Evolutionary conservation across 2,329 filamentous ascomycete species (phyloP).

Genomic region (Beauveria varroae): DNA sequence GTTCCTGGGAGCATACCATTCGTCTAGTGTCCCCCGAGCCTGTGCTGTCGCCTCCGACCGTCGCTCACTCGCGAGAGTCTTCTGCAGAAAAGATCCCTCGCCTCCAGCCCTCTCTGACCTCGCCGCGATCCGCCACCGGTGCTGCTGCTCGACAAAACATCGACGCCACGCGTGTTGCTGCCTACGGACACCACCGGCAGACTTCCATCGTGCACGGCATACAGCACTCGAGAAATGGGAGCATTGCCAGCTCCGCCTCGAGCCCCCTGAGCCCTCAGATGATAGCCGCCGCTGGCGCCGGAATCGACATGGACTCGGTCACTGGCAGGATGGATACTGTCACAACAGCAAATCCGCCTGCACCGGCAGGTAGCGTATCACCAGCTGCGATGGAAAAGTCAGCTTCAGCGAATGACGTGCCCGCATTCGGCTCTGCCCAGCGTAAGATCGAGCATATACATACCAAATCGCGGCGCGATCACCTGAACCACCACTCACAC

Average conservation of each 20-base stretch:
- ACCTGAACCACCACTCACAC: conserved; percentile 67
- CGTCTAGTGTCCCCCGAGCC: conserved; percentile 10
- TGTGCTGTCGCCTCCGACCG: background rate
- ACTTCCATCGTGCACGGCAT: conserved; percentile 96
- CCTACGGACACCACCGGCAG: conserved; percentile 86
- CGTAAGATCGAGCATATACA: conserved; percentile 54
- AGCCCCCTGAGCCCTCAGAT: conserved; percentile 85
- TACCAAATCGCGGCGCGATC: conserved; percentile 62
- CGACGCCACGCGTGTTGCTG: conserved; percentile 42
- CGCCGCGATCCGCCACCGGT: conserved; percentile 8
- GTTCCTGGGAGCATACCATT: conserved; percentile 10
- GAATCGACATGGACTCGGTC: conserved; percentile 43
- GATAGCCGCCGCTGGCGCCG: conserved; percentile 60
- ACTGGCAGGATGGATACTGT: conserved; percentile 39
- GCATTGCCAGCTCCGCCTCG: conserved; percentile 68
- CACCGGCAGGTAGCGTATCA: conserved; percentile 15
- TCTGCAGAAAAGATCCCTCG: conserved; percentile 9
- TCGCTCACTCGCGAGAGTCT: conserved; percentile 11
- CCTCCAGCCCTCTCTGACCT: conserved; percentile 2
- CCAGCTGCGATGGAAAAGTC: conserved; percentile 35
- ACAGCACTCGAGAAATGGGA: conserved; percentile 87
- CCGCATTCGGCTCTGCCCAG: conserved; percentile 36
- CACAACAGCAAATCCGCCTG: conserved; percentile 34
- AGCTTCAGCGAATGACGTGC: conserved; percentile 39
- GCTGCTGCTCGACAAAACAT: conserved; percentile 1